Evolutionary conservation across 2,329 filamentous ascomycete genomes (phyloP).

Genomic region (Colletotrichum sp.): DNA sequence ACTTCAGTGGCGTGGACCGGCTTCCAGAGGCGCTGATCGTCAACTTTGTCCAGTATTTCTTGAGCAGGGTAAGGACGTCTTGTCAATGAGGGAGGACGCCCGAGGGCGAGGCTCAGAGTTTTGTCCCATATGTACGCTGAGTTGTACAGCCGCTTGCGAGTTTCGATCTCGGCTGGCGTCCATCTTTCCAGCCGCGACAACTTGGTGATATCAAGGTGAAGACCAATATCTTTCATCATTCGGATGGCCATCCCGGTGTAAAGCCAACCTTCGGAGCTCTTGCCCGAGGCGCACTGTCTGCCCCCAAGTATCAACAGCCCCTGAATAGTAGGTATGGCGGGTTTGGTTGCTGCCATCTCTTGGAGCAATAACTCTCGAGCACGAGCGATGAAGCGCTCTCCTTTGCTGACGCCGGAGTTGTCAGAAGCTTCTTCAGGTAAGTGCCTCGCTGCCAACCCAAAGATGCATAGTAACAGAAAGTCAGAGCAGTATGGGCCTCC

Average conservation of each 20-base stretch:
- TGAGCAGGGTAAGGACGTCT: slow-evolving; percentile 9
- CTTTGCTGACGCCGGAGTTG: neutral
- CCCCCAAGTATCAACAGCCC: slow-evolving; percentile 24
- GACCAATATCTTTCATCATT: slow-evolving; percentile 26
- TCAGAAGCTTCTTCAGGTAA: neutral
- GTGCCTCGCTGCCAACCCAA: slow-evolving; percentile 23
- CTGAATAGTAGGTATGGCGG: slow-evolving; percentile 18
- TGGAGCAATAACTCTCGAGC: neutral
- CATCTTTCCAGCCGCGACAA: slow-evolving; percentile 19
- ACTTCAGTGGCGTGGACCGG: slow-evolving; percentile 17
- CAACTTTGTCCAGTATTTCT: slow-evolving; percentile 22
- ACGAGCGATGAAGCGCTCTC: neutral
- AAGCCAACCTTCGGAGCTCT: slow-evolving; percentile 26
- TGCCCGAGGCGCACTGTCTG: slow-evolving; percentile 23
- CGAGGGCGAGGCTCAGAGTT: slow-evolving; percentile 24
- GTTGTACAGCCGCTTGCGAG: slow-evolving; percentile 25
- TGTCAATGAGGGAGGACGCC: slow-evolving; percentile 14
- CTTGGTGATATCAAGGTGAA: slow-evolving; percentile 23
- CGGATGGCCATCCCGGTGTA: slow-evolving; percentile 26
- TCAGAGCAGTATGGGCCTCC: slow-evolving; percentile 25
- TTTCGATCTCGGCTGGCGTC: slow-evolving; percentile 25
- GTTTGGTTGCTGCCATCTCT: slow-evolving; percentile 10
- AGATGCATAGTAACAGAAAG: slow-evolving; percentile 25
- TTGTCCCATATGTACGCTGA: slow-evolving; percentile 27
- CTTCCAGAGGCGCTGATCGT: slow-evolving; percentile 16